Evolutionary conservation across 2,329 filamentous ascomycete genomes (phyloP), one percentile per base, ranked within the genome.

Genomic region (Diaporthe sp.): DNA sequence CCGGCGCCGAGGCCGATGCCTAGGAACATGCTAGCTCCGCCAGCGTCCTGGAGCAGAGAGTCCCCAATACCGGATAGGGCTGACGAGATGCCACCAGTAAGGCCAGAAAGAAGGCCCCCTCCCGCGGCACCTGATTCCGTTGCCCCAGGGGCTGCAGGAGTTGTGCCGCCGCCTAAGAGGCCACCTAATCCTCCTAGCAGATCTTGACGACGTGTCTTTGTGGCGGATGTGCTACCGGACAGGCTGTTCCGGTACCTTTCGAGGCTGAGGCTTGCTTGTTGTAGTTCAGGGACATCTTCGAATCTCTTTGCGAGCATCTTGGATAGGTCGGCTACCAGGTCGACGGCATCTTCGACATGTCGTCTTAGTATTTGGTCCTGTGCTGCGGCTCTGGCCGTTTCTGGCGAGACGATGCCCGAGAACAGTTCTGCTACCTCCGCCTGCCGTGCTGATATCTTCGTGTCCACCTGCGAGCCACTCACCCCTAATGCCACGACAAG

Each of bases 1-100:
- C 78, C 78, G 22, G 75, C 75, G 10, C 78, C 78, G n/a, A 78
- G 59, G 15, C 78, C 78, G 32, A 78, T 72, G 22, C 78, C 78
- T 13, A 79, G 73, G 50, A 79, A 79, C 69, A 78, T 75, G 70
- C 72, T 75, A 3, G 77, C 73, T 3, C 77, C 77, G 5, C 70
- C 75, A n/a, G 73, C 51, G 55, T 78, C 76, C 15, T 61, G 58
- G 12, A 75, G 44, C 4, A 77, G 70, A 5, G 42, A 50, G 61
- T 73, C 32, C 13, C 75, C 75, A 22, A 72, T 53, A 22, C 65
- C 69, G 9, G 72, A 70, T 17, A 77, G 47, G 15, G 70, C 75
- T 22, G 70, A 72, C 13, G 37, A 58, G 30, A 71, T 71, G 6
- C 69, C 39, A 22, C 69, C 35, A 25, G 70, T 65, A 1, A 72